These are phyloP conservation scores for Chytriomyces sp. DNA, from an alignment of 192 early-diverging fungal genomes.

Conservation along the genomic window DNA sequence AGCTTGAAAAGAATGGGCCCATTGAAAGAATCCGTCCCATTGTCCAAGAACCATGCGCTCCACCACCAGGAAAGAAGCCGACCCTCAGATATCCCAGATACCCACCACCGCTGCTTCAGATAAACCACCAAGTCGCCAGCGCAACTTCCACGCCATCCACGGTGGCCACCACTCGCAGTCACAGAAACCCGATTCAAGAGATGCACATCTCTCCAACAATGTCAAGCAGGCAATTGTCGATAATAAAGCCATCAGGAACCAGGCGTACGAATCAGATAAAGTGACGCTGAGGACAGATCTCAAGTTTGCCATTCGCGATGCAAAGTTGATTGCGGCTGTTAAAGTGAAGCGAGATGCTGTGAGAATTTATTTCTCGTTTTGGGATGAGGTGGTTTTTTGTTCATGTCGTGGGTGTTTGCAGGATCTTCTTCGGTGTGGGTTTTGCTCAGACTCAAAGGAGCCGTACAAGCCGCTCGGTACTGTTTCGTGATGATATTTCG, in stretches of 20 bases:
- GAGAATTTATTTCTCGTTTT: neutral
- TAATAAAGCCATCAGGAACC: slow-evolving; percentile 33
- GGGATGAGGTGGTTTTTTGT: slow-evolving; percentile 4
- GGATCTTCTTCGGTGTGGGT: slow-evolving; percentile 51
- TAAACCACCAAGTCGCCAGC: slow-evolving; percentile 14
- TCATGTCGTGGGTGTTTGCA: neutral
- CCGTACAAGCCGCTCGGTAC: slow-evolving; percentile 54
- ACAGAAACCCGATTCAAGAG: slow-evolving; percentile 24
- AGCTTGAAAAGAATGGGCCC: no score
- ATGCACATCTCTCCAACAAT: slow-evolving; percentile 27
- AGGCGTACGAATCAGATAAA: slow-evolving; percentile 45
- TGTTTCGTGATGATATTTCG: no score
- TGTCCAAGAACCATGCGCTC: no score
- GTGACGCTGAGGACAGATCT: slow-evolving; percentile 47
- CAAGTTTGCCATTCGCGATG: slow-evolving; percentile 34
- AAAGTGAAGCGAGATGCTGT: slow-evolving; percentile 27
- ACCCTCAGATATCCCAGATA: neutral
- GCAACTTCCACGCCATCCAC: slow-evolving; percentile 34
- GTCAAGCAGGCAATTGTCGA: slow-evolving; percentile 52
- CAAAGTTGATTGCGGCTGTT: slow-evolving; percentile 30
- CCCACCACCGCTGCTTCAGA: neutral
- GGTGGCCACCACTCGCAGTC: slow-evolving; percentile 34
- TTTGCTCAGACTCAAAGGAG: slow-evolving; percentile 59
- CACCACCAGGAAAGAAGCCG: no score
- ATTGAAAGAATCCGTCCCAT: no score